phyloP scores from a whole-genome alignment of 495 filamentous ascomycete genomes.

The Apiosordaria backusii region DNA sequence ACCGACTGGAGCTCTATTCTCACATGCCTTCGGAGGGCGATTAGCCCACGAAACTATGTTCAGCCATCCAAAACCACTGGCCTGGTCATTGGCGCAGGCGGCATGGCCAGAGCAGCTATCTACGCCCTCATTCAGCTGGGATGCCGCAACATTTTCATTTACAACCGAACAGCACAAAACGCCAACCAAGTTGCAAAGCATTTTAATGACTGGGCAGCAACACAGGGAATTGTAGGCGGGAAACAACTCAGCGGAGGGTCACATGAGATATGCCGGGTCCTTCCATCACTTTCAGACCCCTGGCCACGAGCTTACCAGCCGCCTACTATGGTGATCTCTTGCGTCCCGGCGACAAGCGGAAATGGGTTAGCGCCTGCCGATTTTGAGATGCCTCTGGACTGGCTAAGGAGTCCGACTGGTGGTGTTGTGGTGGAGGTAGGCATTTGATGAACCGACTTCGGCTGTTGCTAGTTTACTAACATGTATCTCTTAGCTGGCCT shows the following conservation, averaged over 20 bases:
- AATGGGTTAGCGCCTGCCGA: constrained; percentile 62
- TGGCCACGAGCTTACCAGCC: constrained; percentile 64
- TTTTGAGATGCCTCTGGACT: constrained; percentile 70
- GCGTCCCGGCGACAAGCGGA: constrained; percentile 67
- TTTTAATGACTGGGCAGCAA: constrained; percentile 55
- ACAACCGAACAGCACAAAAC: constrained; percentile 62
- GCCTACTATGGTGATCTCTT: constrained; percentile 73
- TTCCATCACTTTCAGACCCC: constrained; percentile 53
- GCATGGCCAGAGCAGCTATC: constrained; percentile 75
- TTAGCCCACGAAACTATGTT: constrained; percentile 76
- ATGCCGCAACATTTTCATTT: constrained; percentile 74
- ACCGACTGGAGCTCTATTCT: constrained; percentile 78
- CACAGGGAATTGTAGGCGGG: constrained; percentile 24
- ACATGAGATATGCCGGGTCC: constrained; percentile 55
- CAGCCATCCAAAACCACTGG: constrained; percentile 62
- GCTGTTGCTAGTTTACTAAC: not conserved
- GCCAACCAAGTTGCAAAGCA: constrained; percentile 66
- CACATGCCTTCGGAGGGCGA: constrained; percentile 64
- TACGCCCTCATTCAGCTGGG: constrained; percentile 77
- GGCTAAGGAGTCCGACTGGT: constrained; percentile 72
- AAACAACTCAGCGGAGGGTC: constrained; percentile 33
- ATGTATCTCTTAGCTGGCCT: constrained; percentile 53
- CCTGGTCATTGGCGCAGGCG: constrained; percentile 74
- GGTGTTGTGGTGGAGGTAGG: constrained; percentile 71
- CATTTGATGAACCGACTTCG: not conserved